Conservation (phyloP, 176 grass and related monocot species). For the Musa beccarii region DNA sequence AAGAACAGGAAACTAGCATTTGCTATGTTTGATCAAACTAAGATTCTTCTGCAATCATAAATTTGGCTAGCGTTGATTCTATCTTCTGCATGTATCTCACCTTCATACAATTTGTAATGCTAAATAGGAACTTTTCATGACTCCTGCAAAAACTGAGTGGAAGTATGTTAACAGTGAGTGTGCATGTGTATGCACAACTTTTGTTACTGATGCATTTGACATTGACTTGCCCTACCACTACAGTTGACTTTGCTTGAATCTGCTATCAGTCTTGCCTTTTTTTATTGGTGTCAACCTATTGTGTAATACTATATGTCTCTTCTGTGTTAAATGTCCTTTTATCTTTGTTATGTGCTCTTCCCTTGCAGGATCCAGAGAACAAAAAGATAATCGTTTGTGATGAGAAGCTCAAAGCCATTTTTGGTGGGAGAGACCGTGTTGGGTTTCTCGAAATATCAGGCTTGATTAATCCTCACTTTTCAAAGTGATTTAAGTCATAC, state of each 20-base stretch:
- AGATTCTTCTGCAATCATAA: too few species aligned
- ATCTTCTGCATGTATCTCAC: too few species aligned
- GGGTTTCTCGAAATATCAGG: constrained; percentile 87
- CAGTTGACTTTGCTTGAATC: too few species aligned
- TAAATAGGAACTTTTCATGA: too few species aligned
- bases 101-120: too few species aligned
- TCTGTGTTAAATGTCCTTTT: not conserved
- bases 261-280: too few species aligned
- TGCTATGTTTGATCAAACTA: not conserved
- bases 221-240: too few species aligned
- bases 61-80: too few species aligned
- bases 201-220: too few species aligned
- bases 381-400: constrained; percentile 78
- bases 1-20: not conserved
- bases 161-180: too few species aligned
- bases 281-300: not conserved
- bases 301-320: not conserved
- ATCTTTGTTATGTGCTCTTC: constrained; percentile 3
- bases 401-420: constrained; percentile 73
- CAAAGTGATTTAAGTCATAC: constrained; percentile 29
- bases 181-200: too few species aligned
- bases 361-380: constrained; percentile 55
- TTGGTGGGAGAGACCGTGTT: constrained; percentile 62
- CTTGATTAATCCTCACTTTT: constrained; percentile 79
- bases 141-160: too few species aligned